A percentile compares a stretch with the other conserved stretches of the same genome.
Conservation (phyloP, 305 asterid species). For the Lippia alba region DNA sequence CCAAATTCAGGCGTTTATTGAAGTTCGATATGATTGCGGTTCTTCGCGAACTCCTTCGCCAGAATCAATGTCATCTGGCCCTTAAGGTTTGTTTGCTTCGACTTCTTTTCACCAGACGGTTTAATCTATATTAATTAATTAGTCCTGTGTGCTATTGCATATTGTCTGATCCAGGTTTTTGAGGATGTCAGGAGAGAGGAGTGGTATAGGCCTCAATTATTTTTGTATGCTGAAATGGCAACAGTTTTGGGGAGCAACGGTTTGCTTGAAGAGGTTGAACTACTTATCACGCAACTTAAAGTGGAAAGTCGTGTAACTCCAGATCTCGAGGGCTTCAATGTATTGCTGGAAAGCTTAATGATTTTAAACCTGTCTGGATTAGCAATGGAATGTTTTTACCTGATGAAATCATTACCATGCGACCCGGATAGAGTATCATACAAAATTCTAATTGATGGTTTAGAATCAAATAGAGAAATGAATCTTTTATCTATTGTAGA, state of each 20-base stretch:
- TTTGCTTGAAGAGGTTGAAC: slow-evolving; percentile 48
- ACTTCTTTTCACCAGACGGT: no score
- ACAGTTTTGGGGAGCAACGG: slow-evolving; percentile 67
- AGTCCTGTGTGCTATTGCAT: slow-evolving; percentile 13
- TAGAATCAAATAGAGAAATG: slow-evolving; percentile 50
- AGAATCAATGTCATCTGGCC: slow-evolving; percentile 63
- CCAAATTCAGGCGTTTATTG: slow-evolving; percentile 59
- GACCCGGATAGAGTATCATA: slow-evolving; percentile 61
- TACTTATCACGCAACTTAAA: slow-evolving; percentile 51
- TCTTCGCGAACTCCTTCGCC: slow-evolving; percentile 75
- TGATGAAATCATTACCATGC: slow-evolving; percentile 67
- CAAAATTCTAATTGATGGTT: slow-evolving; percentile 50
- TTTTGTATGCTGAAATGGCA: slow-evolving; percentile 61
- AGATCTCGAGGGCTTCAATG: slow-evolving; percentile 56
- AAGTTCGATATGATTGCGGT: slow-evolving; percentile 75
- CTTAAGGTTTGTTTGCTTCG: slow-evolving; percentile 49
- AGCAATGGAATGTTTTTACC: slow-evolving; percentile 61
- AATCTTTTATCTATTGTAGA: slow-evolving; percentile 44
- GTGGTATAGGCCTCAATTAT: slow-evolving; percentile 64
- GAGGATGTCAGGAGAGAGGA: slow-evolving; percentile 64
- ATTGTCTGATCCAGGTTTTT: slow-evolving; percentile 52
- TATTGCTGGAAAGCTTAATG: slow-evolving; percentile 59
- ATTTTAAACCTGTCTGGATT: slow-evolving; percentile 50
- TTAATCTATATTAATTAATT: slow-evolving; percentile 5
- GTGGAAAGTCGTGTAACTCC: slow-evolving; percentile 45